These are phyloP conservation scores for Colletotrichum euphorbiae DNA, from an alignment of 2,329 filamentous ascomycete species.

Conservation along the genomic window DNA sequence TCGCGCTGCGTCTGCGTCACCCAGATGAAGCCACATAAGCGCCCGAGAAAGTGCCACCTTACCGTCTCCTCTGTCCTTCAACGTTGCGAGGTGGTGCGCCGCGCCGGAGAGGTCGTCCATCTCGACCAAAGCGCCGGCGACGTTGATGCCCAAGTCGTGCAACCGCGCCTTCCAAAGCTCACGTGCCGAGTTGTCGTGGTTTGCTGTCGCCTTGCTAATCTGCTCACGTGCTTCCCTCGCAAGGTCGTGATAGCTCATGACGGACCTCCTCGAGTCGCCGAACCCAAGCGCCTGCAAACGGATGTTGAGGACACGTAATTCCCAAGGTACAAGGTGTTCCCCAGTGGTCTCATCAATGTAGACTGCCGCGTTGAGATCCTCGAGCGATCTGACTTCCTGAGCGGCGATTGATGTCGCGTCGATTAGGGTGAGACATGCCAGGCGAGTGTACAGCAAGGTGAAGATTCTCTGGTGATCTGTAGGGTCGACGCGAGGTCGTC, in stretches of 20 bases:
- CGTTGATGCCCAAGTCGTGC: constrained; percentile 77
- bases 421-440: constrained; percentile 85
- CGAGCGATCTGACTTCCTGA: constrained; percentile 73
- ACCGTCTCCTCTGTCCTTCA: constrained; percentile 57
- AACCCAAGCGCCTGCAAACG: constrained; percentile 88
- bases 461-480: constrained; percentile 77
- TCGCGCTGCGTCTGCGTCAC: constrained; percentile 77
- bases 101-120: constrained; percentile 91
- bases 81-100: constrained; percentile 73
- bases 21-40: constrained; percentile 81
- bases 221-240: constrained; percentile 79
- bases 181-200: constrained; percentile 64
- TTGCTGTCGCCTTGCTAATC: constrained; percentile 59
- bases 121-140: constrained; percentile 77
- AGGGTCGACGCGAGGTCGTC: constrained; percentile 53
- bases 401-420: constrained; percentile 76
- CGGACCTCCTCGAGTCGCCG: constrained; percentile 82
- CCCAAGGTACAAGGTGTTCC: constrained; percentile 84
- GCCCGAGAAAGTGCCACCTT: constrained; percentile 64
- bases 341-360: constrained; percentile 67
- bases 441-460: constrained; percentile 80
- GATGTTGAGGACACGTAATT: constrained; percentile 83
- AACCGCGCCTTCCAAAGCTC: constrained; percentile 79
- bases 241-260: constrained; percentile 92
- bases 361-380: constrained; percentile 68